A percentile compares a stretch with the other conserved stretches of the same genome.
These are phyloP conservation scores for Ceratocystis smalleyi DNA, from an alignment of 2,329 filamentous ascomycete species.

Conservation along the genomic window DNA sequence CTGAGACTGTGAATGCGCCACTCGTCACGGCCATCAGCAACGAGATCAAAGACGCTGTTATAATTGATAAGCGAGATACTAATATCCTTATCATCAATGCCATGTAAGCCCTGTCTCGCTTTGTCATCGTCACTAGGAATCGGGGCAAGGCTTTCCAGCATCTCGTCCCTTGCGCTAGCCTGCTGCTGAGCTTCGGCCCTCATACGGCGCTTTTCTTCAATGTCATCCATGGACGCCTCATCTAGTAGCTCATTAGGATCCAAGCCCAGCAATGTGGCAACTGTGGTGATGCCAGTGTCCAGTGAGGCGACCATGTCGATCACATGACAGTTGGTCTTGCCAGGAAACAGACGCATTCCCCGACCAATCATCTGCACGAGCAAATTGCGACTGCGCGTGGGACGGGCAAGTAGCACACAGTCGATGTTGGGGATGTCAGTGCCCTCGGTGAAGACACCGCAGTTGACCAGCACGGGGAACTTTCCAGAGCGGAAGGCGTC, in stretches of 20 bases:
- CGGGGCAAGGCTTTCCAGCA: not conserved
- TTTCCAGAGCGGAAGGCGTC: conserved; percentile 54
- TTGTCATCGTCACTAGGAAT: too few species aligned
- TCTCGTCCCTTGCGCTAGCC: conserved; percentile 19
- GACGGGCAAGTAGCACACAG: conserved; percentile 73
- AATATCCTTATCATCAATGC: not conserved
- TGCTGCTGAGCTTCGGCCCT: conserved; percentile 30
- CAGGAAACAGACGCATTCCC: conserved; percentile 68
- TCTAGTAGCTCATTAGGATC: conserved; percentile 66
- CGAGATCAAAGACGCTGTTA: conserved; percentile 76
- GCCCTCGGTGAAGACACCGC: conserved; percentile 90
- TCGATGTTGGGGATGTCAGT: conserved; percentile 97
- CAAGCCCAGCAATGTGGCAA: conserved; percentile 82
- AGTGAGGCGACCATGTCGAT: conserved; percentile 91
- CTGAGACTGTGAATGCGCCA: conserved; percentile 64
- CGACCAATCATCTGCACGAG: conserved; percentile 96
- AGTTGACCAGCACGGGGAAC: conserved; percentile 83
- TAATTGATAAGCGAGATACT: conserved; percentile 75
- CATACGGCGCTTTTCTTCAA: conserved; percentile 33
- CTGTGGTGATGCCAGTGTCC: conserved; percentile 70
- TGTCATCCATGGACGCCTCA: conserved; percentile 44
- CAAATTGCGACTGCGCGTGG: conserved; percentile 82
- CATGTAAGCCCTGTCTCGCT: too few species aligned
- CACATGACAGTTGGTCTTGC: conserved; percentile 78
- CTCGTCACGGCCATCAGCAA: conserved; percentile 67